A percentile compares a stretch with the other conserved stretches of the same genome.
Conservation (phyloP, 2,329 filamentous ascomycete genomes). For the Blastomyces emzantsi region DNA sequence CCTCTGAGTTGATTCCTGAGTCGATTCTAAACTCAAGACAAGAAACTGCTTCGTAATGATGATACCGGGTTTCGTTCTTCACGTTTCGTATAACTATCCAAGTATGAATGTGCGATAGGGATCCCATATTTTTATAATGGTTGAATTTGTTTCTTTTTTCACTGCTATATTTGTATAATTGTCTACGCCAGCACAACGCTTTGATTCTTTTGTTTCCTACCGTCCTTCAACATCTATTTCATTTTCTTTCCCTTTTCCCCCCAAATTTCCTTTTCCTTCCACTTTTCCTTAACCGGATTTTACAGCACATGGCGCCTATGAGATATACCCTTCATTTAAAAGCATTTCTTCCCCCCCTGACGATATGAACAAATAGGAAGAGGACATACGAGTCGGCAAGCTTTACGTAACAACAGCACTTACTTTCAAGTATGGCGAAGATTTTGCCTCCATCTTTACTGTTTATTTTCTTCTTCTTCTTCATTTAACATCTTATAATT, state of each 20-base stretch:
- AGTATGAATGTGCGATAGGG: neutral
- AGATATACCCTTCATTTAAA: slow-evolving; percentile 9
- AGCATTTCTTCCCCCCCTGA: neutral
- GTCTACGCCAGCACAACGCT: neutral
- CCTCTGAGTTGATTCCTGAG: neutral
- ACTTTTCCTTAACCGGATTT: slow-evolving; percentile 3
- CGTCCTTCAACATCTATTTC: no score
- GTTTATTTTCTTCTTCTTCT: neutral
- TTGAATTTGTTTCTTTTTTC: neutral
- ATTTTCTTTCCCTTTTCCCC: neutral
- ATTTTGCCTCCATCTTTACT: neutral
- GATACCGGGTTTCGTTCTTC: neutral
- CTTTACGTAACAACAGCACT: neutral
- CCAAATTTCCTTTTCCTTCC: slow-evolving; percentile 4
- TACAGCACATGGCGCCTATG: slow-evolving; percentile 2
- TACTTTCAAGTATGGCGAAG: neutral
- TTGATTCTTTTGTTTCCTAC: neutral
- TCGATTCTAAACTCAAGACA: neutral
- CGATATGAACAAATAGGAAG: slow-evolving; percentile 3
- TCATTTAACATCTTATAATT: neutral
- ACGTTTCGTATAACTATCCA: neutral
- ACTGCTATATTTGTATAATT: neutral
- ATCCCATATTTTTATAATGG: neutral
- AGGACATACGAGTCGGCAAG: neutral
- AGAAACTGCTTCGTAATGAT: neutral